Evolutionary conservation across 2,329 filamentous ascomycete genomes (phyloP).

Genomic region (Chaetomiaceae sp.): DNA sequence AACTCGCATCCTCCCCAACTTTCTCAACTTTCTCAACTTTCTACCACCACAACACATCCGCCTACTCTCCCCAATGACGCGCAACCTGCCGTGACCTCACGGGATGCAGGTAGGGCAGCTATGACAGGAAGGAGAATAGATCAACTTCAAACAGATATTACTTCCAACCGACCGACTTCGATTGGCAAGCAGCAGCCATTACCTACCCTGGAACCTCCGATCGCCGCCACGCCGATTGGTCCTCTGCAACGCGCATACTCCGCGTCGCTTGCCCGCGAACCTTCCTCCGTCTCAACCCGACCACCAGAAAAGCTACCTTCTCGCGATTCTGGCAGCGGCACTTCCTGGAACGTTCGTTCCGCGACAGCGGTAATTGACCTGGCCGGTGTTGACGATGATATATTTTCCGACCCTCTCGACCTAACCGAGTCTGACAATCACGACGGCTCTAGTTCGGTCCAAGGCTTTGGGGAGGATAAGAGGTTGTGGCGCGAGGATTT

Average conservation of each 20-base stretch:
- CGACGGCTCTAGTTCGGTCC: slow-evolving; percentile 28
- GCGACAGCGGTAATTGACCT: slow-evolving; percentile 7
- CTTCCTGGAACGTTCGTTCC: background rate
- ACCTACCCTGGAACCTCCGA: slow-evolving; percentile 39
- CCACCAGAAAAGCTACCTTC: slow-evolving; percentile 17
- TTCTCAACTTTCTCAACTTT: background rate
- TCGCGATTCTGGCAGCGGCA: background rate
- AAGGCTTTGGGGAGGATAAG: slow-evolving; percentile 35
- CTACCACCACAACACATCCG: background rate
- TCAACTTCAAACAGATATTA: slow-evolving; percentile 40
- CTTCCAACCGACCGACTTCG: slow-evolving; percentile 43
- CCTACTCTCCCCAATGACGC: background rate
- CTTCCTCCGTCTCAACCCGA: slow-evolving; percentile 17
- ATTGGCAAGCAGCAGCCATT: slow-evolving; percentile 40
- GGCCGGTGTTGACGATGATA: slow-evolving; percentile 15
- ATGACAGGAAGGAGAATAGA: slow-evolving; percentile 39
- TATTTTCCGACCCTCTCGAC: slow-evolving; percentile 24
- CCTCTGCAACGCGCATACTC: slow-evolving; percentile 36
- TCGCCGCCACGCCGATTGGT: slow-evolving; percentile 25
- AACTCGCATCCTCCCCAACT: background rate
- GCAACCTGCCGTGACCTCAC: background rate
- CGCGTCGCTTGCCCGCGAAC: slow-evolving; percentile 31
- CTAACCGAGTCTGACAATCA: slow-evolving; percentile 22
- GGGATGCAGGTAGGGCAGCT: slow-evolving; percentile 25
- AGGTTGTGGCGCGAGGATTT: slow-evolving; percentile 43